Conservation (phyloP, 805 yeast species). For the Zygoascus flipseniorum region DNA sequence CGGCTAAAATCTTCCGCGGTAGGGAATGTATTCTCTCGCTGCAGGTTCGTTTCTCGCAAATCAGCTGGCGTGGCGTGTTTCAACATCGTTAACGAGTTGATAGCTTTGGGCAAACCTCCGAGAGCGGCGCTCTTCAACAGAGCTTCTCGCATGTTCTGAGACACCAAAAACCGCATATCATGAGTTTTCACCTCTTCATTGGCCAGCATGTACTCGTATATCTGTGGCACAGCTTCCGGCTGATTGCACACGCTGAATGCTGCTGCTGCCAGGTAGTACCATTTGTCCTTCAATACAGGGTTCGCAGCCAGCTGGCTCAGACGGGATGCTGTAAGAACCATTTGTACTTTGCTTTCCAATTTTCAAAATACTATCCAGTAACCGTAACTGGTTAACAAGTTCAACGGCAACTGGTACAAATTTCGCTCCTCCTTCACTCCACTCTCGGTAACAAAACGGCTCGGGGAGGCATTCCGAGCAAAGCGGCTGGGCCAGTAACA, state of each 20-base stretch:
- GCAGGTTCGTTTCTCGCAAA: constrained; percentile 29
- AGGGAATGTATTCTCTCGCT: constrained; percentile 16
- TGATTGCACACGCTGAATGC: constrained; percentile 73
- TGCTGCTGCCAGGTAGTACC: constrained; percentile 79
- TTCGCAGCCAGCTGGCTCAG: constrained; percentile 45
- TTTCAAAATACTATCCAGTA: too few relatives aligned
- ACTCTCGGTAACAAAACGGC: too few relatives aligned
- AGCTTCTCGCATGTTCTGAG: constrained; percentile 64
- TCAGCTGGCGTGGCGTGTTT: constrained; percentile 55
- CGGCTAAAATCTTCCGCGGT: constrained; percentile 24
- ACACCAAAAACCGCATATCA: constrained; percentile 24
- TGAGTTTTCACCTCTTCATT: background rate
- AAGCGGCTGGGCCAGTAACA: too few relatives aligned
- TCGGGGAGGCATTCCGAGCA: too few relatives aligned
- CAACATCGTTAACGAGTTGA: constrained; percentile 63
- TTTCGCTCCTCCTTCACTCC: too few relatives aligned
- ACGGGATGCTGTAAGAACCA: constrained; percentile 44
- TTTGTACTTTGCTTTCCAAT: background rate
- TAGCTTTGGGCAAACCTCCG: constrained; percentile 77
- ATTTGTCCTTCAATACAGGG: constrained; percentile 46
- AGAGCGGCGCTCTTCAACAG: constrained; percentile 70
- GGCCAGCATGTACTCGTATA: constrained; percentile 59
- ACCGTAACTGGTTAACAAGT: too few relatives aligned
- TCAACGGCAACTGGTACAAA: too few relatives aligned
- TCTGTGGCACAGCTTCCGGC: constrained; percentile 69